A percentile compares a stretch with the other conserved stretches of the same genome.
These are phyloP conservation scores for Talaromyces sp. DNA, from an alignment of 2,329 filamentous ascomycete species.

Conservation along the genomic window DNA sequence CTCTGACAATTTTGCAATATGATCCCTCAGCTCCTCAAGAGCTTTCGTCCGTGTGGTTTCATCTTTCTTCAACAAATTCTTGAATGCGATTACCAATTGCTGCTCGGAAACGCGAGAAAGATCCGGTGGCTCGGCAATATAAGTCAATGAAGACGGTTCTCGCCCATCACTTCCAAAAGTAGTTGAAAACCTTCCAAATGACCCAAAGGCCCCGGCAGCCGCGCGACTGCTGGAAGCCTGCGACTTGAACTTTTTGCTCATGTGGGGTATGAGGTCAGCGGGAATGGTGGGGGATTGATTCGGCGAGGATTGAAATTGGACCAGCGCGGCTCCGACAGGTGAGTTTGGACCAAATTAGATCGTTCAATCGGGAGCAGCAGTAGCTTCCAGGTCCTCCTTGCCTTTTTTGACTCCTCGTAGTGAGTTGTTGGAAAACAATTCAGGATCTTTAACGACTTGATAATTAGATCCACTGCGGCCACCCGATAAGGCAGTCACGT, in stretches of 20 bases:
- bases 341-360: neutral
- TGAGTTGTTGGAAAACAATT: neutral
- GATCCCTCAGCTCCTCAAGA: slow-evolving; percentile 76
- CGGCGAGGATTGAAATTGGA: slow-evolving; percentile 5
- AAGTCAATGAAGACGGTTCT: slow-evolving; percentile 71
- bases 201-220: slow-evolving; percentile 53
- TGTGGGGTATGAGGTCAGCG: slow-evolving; percentile 36
- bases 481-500: slow-evolving; percentile 38
- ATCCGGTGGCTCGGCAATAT: slow-evolving; percentile 83
- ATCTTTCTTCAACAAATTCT: slow-evolving; percentile 91
- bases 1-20: slow-evolving; percentile 60
- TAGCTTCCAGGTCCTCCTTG: neutral
- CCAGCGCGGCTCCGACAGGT: slow-evolving; percentile 7
- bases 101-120: slow-evolving; percentile 76
- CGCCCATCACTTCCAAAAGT: slow-evolving; percentile 43
- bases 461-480: slow-evolving; percentile 26
- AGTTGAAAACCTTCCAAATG: slow-evolving; percentile 45
- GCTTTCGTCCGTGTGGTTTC: slow-evolving; percentile 88
- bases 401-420: slow-evolving; percentile 7
- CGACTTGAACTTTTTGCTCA: slow-evolving; percentile 65
- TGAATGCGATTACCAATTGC: slow-evolving; percentile 84
- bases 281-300: slow-evolving; percentile 25
- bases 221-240: slow-evolving; percentile 67
- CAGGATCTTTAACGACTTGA: slow-evolving; percentile 10
- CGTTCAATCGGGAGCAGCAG: neutral